phyloP scores from a whole-genome alignment of 192 early-diverging fungal genomes.

The Phycomyces nitens region DNA sequence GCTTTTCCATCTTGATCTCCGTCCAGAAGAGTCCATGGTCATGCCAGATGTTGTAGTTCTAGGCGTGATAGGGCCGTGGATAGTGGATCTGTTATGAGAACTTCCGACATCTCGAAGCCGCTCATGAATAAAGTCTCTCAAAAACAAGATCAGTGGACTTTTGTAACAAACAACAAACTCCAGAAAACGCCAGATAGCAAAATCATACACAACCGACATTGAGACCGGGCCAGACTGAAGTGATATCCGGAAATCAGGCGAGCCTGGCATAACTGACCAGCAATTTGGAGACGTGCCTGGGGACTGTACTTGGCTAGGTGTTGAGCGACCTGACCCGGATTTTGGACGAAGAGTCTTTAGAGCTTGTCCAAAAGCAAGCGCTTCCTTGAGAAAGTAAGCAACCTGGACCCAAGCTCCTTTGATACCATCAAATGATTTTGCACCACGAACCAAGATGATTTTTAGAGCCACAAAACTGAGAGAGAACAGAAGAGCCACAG shows the following conservation, averaged over 20 bases:
- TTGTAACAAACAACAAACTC: conserved; percentile 50
- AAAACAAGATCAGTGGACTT: conserved; percentile 43
- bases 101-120: conserved; percentile 33
- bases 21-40: conserved; percentile 11
- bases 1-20: conserved; percentile 43
- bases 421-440: conserved; percentile 38
- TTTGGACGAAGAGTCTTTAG: conserved; percentile 15
- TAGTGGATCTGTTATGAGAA: neutral
- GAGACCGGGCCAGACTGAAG: conserved; percentile 11
- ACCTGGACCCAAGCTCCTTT: conserved; percentile 41
- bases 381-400: conserved; percentile 37
- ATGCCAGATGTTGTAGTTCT: neutral
- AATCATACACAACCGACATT: conserved; percentile 27
- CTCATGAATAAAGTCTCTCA: conserved; percentile 42
- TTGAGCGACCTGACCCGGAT: neutral
- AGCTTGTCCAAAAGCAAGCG: conserved; percentile 38
- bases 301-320: neutral
- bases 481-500: conserved; percentile 33
- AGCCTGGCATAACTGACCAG: neutral
- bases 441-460: conserved; percentile 49
- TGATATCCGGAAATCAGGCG: neutral
- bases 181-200: conserved; percentile 49
- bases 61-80: conserved; percentile 12
- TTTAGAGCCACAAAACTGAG: conserved; percentile 51
- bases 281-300: neutral